phyloP scores from a whole-genome alignment of 495 filamentous ascomycete genomes.

The Talaromyces nanjingensis region DNA sequence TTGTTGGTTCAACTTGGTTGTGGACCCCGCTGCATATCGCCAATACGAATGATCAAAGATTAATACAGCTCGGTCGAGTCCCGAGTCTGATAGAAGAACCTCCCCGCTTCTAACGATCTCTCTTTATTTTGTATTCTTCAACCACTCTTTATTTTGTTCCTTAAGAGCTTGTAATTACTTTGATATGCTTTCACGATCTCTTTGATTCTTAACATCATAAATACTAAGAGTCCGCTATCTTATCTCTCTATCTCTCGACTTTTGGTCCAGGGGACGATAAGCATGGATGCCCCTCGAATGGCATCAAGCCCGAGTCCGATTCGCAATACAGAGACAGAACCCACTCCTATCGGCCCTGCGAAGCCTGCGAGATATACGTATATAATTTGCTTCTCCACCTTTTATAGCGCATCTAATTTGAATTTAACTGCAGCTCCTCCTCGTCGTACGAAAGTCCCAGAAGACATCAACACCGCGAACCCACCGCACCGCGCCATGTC shows the following conservation, averaged over 20 bases:
- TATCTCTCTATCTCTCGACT: not conserved
- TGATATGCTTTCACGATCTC: not conserved
- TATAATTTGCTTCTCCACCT: slow-evolving; percentile 11
- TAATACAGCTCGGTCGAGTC: not conserved
- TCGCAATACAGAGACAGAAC: slow-evolving; percentile 17
- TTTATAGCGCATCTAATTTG: not conserved
- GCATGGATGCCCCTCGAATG: slow-evolving; percentile 16
- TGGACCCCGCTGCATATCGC: not conserved
- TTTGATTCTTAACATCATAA: not conserved
- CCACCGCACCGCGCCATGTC: slow-evolving; percentile 62
- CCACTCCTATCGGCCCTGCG: not conserved
- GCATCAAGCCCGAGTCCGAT: slow-evolving; percentile 17
- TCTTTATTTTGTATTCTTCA: not conserved
- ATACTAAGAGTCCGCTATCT: not conserved
- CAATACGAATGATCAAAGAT: not conserved
- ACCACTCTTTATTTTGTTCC: not conserved
- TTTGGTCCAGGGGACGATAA: not conserved
- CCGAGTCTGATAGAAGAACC: not conserved
- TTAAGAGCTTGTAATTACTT: not conserved
- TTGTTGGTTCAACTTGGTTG: not conserved
- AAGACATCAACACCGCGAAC: slow-evolving; percentile 68
- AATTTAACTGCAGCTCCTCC: slow-evolving; percentile 28
- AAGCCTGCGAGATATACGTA: slow-evolving; percentile 34
- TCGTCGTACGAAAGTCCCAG: slow-evolving; percentile 59
- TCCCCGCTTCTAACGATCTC: not conserved